Evolutionary conservation across 768 basidiomycete genomes (phyloP), one percentile per base, ranked within the genome.

Genomic region (Amyloporia xantha): DNA sequence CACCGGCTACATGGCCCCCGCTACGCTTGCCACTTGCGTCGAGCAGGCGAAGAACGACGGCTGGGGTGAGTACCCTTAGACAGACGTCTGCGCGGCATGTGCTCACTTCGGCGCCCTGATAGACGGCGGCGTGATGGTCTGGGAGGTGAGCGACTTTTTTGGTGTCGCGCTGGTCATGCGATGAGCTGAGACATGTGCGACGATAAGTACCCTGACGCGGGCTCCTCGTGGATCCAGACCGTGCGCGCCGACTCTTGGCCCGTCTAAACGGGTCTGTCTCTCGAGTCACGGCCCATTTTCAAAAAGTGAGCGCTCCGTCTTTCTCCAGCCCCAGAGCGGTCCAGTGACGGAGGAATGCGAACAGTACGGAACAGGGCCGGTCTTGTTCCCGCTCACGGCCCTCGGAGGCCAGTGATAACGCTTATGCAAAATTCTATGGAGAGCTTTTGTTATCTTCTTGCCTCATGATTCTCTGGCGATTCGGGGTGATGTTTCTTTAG

Each of bases 41-140:
- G 56, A 71, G 15, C 68, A 81, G 62, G 87, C 82, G 0, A 76
- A 79, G 54, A 58, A 54, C n/a, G 50, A 73, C 50, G 86, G 84
- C 24, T 89, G 86, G 86, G 75, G 81, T 82, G 51, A 66, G 82
- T 68, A 23, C n/a, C 41, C 17, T 44, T 19, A n/a, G n/a, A n/a
- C n/a, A n/a, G n/a, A n/a, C n/a, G n/a, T n/a, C n/a, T n/a, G n/a
- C n/a, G n/a, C n/a, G n/a, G n/a, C n/a, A 7, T 25, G 33, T 7
- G 41, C 28, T 41, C 49, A 20, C 40, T 35, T 20, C n/a, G 46
- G 21, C n/a, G n/a, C n/a, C n/a, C n/a, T n/a, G n/a, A 17, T 26
- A 71, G 71, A 56, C 50, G 70, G 44, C 0, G 71, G 72, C 5
- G 71, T 70, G 30, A 69, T 66, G 60, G 64, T 60, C 12, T 72